phyloP scores from a whole-genome alignment of 73 alveolate species.

The Paramecium caudatum region DNA sequence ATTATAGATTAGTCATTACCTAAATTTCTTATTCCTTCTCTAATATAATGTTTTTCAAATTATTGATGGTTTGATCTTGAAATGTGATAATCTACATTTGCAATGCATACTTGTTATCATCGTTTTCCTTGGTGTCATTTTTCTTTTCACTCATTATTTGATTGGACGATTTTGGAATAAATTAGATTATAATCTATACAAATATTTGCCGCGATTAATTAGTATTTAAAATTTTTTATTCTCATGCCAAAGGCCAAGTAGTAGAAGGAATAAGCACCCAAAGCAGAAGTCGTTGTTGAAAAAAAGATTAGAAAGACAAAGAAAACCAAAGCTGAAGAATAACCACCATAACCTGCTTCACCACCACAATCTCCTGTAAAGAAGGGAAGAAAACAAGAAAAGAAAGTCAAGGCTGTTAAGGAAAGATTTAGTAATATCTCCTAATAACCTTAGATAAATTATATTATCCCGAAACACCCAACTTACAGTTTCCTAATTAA shows the following conservation, averaged over 20 bases:
- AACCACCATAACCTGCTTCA: slow-evolving; percentile 19
- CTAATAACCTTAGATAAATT: slow-evolving; percentile 16
- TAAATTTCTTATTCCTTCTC: slow-evolving; percentile 50
- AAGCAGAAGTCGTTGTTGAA: not conserved
- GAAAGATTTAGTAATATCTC: slow-evolving; percentile 49
- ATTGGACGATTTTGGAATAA: slow-evolving; percentile 32
- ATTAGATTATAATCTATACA: slow-evolving; percentile 50
- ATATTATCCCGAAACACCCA: slow-evolving; percentile 29
- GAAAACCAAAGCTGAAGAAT: not conserved
- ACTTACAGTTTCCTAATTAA: slow-evolving; percentile 25
- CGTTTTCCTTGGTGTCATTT: not conserved
- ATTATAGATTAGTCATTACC: not conserved
- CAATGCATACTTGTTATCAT: slow-evolving; percentile 2
- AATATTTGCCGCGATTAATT: slow-evolving; percentile 51
- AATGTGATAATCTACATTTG: slow-evolving; percentile 52
- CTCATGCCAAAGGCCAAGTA: slow-evolving; percentile 1
- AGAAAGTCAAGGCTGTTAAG: slow-evolving; percentile 11
- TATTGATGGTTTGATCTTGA: slow-evolving; percentile 54
- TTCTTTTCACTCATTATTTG: slow-evolving; percentile 48
- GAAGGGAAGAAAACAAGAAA: slow-evolving; percentile 36
- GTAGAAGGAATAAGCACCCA: not conserved
- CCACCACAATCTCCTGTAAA: slow-evolving; percentile 21
- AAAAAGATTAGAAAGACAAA: not conserved
- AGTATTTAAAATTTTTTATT: slow-evolving; percentile 12
- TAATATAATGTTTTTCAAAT: slow-evolving; percentile 25